Evolutionary conservation across 768 basidiomycete genomes (phyloP).

Genomic region (Fomitopsis serialis): DNA sequence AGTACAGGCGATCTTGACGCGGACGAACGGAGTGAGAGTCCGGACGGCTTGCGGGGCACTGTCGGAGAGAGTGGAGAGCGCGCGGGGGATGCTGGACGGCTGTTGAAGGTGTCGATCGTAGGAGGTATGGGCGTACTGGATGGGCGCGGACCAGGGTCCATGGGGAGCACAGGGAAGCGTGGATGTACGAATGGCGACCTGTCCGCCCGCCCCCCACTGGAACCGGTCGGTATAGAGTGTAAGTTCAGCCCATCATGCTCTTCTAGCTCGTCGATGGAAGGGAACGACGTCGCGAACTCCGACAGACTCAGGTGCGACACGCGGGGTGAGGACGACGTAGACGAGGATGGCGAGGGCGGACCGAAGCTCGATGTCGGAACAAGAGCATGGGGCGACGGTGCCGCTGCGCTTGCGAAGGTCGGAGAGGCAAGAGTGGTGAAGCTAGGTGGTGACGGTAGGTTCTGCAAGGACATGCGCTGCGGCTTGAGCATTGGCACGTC

Average conservation of each 20-base stretch:
- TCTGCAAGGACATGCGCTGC: constrained; percentile 35
- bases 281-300: constrained; percentile 64
- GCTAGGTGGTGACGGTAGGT: constrained; percentile 18
- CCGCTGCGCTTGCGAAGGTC: constrained; percentile 16
- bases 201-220: constrained; percentile 13
- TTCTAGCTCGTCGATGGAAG: constrained; percentile 73
- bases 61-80: constrained; percentile 32
- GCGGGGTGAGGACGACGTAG: constrained; percentile 59
- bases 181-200: constrained; percentile 12
- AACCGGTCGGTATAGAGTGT: constrained; percentile 42
- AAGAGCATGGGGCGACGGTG: constrained; percentile 44
- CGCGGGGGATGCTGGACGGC: constrained; percentile 52
- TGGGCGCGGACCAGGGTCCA: constrained; percentile 50
- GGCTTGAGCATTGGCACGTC: constrained; percentile 15
- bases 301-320: constrained; percentile 35
- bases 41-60: constrained; percentile 39
- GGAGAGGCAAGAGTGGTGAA: constrained; percentile 21
- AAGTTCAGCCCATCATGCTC: constrained; percentile 44
- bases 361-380: constrained; percentile 69
- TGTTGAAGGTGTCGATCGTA: constrained; percentile 47
- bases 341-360: constrained; percentile 71
- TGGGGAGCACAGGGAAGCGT: constrained; percentile 36
- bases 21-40: constrained; percentile 30
- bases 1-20: constrained; percentile 29
- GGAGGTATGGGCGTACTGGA: constrained; percentile 69